A percentile compares a stretch with the other conserved stretches of the same genome.
These are phyloP conservation scores for Castanea sativa DNA, from an alignment of 306 rosid genomes.

Conservation along the genomic window DNA sequence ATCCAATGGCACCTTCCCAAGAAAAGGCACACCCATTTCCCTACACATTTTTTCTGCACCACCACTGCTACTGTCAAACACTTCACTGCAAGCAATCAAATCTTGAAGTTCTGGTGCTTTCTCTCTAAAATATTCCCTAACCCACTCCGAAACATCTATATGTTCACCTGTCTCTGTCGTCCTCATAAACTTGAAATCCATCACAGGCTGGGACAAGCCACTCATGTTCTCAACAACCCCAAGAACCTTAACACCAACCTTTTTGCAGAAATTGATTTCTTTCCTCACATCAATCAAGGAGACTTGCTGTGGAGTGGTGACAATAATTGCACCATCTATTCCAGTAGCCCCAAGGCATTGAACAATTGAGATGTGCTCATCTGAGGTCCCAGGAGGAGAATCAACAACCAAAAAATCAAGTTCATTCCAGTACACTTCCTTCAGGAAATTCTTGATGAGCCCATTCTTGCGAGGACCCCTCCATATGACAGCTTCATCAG, in stretches of 20 bases:
- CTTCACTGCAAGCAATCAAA: slow-evolving; percentile 64
- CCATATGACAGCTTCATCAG: slow-evolving; percentile 78
- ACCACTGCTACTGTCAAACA: slow-evolving; percentile 77
- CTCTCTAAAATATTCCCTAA: slow-evolving; percentile 45
- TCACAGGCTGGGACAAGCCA: slow-evolving; percentile 48
- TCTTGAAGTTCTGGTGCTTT: slow-evolving; percentile 58
- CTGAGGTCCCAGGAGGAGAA: slow-evolving; percentile 95
- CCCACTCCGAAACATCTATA: slow-evolving; percentile 26
- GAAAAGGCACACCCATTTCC: no score
- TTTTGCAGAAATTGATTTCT: no score
- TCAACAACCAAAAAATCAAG: slow-evolving; percentile 83
- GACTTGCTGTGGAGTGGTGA: no score
- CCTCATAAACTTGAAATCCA: slow-evolving; percentile 57
- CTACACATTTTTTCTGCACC: slow-evolving; percentile 25
- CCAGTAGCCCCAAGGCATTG: no score
- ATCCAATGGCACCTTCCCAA: no score
- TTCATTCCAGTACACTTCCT: slow-evolving; percentile 84
- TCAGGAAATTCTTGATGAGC: slow-evolving; percentile 32
- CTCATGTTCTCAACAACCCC: no score
- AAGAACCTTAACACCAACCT: no score
- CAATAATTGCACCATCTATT: no score
- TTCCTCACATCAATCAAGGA: no score
- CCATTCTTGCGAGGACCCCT: slow-evolving; percentile 87
- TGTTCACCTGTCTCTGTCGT: slow-evolving; percentile 55
- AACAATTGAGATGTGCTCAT: slow-evolving; percentile 20